Evolutionary conservation across 2,329 filamentous ascomycete genomes (phyloP).

Genomic region (Calonectria ilicicola): DNA sequence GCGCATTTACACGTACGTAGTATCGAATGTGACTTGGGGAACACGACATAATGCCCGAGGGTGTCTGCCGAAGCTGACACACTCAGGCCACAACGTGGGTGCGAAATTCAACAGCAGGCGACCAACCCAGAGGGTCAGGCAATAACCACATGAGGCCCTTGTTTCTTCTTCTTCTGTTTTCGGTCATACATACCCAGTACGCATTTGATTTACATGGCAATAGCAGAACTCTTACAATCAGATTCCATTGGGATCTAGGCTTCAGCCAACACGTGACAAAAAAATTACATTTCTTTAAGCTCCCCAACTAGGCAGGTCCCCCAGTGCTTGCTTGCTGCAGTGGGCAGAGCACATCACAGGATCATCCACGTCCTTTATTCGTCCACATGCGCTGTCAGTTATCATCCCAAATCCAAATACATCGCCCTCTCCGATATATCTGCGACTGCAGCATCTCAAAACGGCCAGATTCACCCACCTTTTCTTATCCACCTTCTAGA

Average conservation of each 20-base stretch:
- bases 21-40: background rate
- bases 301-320: conserved; percentile 4
- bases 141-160: background rate
- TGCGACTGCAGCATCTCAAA: background rate
- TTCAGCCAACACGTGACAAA: background rate
- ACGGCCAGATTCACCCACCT: background rate
- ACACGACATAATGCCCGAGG: background rate
- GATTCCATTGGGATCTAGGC: background rate
- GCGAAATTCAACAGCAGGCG: background rate
- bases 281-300: background rate
- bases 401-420: background rate
- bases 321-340: background rate
- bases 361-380: background rate
- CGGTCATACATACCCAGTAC: background rate
- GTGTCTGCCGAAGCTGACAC: background rate
- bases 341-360: background rate
- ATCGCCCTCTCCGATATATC: background rate
- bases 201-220: background rate
- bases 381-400: background rate
- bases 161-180: background rate
- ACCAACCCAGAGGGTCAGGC: background rate
- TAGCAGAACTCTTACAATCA: background rate
- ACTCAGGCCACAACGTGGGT: background rate
- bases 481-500: conserved; percentile 39
- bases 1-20: background rate